Evolutionary conservation across 2,329 filamentous ascomycete genomes (phyloP), one percentile per base, ranked within the genome.

Genomic region (Cladosporium sp.): DNA sequence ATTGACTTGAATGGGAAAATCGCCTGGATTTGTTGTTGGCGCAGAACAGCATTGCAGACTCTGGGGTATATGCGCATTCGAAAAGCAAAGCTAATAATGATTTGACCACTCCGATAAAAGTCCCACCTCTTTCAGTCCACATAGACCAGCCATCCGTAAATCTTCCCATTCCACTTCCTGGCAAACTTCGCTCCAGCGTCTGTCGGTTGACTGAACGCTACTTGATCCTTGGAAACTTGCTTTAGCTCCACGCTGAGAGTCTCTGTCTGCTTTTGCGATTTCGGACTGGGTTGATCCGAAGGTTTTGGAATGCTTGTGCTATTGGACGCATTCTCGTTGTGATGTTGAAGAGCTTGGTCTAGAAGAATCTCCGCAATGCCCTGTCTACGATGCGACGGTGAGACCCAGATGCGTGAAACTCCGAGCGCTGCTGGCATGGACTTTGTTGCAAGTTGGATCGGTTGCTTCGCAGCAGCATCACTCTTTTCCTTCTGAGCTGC

Each of bases 161-260:
- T 68, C 40, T 66, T 67, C 18, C 76, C 78, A 57, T 78, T 80
- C 70, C 80, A 84, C 53, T 73, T 75, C 58, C 76, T 70, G 7
- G 81, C 80, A 55, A 86, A 67, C 36, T 67, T 68, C 12, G 74
- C 75, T 32, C 83, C 83, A 58, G 75, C 78, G 56, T 78, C 77
- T 0, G 83, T 85, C n/a, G 82, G 81, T 58, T 83, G 80, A 57
- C 80, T 83, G 66, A 85, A 84, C 2, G 82, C 82, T 33, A 84
- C 70, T n/a, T 59, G 50, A 9, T 72, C 69, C 62, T 79, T 82
- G 15, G 73, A 69, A 41, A 83, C 71, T 33, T 73, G 72, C 64
- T 79, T 69, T 2, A 76, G 75, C 53, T 19, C 78, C 77, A 49
- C 72, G 74, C 12, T 9, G 2, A 15, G 22, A 8, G 19, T 13